Conservation (phyloP, 257 asterid genomes). For the Solanum bulbocastanum region DNA sequence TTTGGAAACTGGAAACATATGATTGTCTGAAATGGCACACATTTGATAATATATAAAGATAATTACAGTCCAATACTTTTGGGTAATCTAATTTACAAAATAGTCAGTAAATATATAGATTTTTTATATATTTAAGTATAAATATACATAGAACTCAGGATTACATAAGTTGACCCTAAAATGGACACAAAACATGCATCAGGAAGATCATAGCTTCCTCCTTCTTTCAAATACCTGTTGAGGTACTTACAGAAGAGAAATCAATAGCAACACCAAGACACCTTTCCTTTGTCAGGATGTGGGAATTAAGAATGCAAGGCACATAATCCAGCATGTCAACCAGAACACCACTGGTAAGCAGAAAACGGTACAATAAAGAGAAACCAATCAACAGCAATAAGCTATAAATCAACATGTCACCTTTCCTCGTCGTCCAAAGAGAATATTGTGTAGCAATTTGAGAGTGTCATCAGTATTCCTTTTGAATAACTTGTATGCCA, state of each 20-base stretch:
- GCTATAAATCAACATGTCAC: slow-evolving; percentile 21
- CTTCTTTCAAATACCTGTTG: not conserved
- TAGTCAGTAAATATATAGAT: not conserved
- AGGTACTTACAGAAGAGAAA: not conserved
- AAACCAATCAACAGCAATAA: not conserved
- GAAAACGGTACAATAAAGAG: not conserved
- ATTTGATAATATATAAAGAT: not conserved
- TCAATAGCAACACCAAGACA: not conserved
- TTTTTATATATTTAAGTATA: not conserved
- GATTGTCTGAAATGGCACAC: not conserved
- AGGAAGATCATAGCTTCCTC: not conserved
- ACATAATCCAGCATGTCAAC: not conserved
- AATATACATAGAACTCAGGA: not conserved
- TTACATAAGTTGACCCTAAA: not conserved
- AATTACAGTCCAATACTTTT: not conserved
- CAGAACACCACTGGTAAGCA: not conserved
- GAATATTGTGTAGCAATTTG: slow-evolving; percentile 62
- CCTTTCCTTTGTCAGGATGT: not conserved
- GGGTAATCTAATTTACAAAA: not conserved
- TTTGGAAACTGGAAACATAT: not conserved
- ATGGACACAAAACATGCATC: not conserved
- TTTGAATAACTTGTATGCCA: slow-evolving; percentile 67
- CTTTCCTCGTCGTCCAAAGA: slow-evolving; percentile 94
- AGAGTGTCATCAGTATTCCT: slow-evolving; percentile 74
- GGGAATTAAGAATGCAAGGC: not conserved